Percentiles rank a stretch among this genome's conserved stretches.
These are phyloP conservation scores for Waitea zeae DNA, from an alignment of 1,284 basidiomycete species.

Conservation along the genomic window DNA sequence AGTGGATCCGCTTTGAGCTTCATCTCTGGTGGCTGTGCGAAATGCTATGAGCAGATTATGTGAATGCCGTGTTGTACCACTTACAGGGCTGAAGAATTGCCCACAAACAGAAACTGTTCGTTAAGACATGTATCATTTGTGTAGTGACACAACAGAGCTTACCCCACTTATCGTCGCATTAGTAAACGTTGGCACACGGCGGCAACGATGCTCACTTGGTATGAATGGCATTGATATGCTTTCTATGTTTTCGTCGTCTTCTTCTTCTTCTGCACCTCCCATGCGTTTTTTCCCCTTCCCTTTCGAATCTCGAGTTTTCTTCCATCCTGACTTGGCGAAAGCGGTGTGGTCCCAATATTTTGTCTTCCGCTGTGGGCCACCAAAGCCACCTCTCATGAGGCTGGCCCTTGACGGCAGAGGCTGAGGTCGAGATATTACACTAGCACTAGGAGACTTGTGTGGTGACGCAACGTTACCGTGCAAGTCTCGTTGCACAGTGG, in stretches of 20 bases:
- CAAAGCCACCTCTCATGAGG: conserved; percentile 23
- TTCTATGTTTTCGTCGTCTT: conserved; percentile 36
- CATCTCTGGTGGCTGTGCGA: conserved; percentile 50
- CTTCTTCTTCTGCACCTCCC: conserved; percentile 23
- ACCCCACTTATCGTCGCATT: too few species aligned
- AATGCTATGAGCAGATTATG: conserved; percentile 4
- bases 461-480: conserved; percentile 21
- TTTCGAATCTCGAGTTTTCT: conserved; percentile 23
- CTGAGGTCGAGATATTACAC: conserved; percentile 9
- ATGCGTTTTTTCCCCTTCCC: conserved; percentile 20
- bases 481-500: conserved; percentile 51
- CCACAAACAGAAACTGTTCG: conserved; percentile 1
- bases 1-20: conserved; percentile 60
- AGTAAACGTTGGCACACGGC: conserved; percentile 3
- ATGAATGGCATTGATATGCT: conserved; percentile 69
- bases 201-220: conserved; percentile 23
- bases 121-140: too few species aligned
- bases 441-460: conserved; percentile 15
- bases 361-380: conserved; percentile 37
- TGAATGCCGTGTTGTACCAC: conserved; percentile 3
- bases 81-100: neutral
- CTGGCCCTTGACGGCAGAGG: conserved; percentile 16
- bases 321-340: conserved; percentile 63
- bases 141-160: too few species aligned
- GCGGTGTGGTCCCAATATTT: conserved; percentile 80